Percentiles rank a stretch among this genome's conserved stretches.
phyloP scores from a whole-genome alignment of 139 green algal genomes.

The Nannochloris sp. region DNA sequence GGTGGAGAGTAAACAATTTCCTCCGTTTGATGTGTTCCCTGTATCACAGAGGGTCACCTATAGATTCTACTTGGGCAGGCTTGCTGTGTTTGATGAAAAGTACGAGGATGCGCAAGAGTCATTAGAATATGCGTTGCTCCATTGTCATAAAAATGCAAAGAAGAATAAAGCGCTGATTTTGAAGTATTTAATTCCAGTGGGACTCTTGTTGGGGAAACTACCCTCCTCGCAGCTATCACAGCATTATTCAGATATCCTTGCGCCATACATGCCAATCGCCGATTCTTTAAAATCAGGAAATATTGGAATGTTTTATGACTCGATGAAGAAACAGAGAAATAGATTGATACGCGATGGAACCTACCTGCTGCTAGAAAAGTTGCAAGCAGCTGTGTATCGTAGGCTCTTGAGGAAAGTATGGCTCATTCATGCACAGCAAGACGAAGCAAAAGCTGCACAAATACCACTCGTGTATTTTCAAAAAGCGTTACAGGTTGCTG shows the following conservation, averaged over 20 bases:
- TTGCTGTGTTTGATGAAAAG: conserved; percentile 71
- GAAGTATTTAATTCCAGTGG: conserved; percentile 66
- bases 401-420: conserved; percentile 48
- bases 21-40: conserved; percentile 46
- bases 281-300: conserved; percentile 44
- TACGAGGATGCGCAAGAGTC: conserved; percentile 42
- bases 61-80: conserved; percentile 58
- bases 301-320: conserved; percentile 40
- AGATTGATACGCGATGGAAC: conserved; percentile 53
- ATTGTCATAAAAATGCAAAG: conserved; percentile 36
- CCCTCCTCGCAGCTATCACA: conserved; percentile 36
- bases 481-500: conserved; percentile 33
- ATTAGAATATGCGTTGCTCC: conserved; percentile 52
- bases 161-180: conserved; percentile 50
- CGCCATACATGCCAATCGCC: conserved; percentile 37
- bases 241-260: conserved; percentile 36
- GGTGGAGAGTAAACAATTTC: conserved; percentile 39
- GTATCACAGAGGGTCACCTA: conserved; percentile 52
- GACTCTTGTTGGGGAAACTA: conserved; percentile 47
- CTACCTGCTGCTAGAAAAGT: conserved; percentile 71
- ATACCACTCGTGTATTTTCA: conserved; percentile 34
- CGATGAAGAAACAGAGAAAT: conserved; percentile 34
- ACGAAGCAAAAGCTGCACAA: conserved; percentile 50
- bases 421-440: conserved; percentile 35
- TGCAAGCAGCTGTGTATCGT: conserved; percentile 50